Conservation (phyloP, 257 asterid genomes). For the Perilla frutescens region DNA sequence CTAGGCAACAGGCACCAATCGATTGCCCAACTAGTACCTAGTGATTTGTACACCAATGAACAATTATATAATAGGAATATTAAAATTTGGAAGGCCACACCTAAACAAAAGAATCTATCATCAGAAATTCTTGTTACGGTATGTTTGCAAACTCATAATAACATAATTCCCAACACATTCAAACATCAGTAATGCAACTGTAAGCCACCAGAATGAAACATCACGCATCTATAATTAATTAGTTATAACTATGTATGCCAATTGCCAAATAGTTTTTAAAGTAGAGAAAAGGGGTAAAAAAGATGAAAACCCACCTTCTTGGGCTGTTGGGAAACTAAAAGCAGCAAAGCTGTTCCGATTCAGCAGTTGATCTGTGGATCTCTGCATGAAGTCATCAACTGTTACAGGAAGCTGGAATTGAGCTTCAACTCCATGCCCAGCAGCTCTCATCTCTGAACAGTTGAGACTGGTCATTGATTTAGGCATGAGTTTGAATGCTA, state of each 20-base stretch:
- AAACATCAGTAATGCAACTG: neutral
- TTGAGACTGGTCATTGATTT: slow-evolving; percentile 84
- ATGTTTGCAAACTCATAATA: slow-evolving; percentile 19
- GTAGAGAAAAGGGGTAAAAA: slow-evolving; percentile 29
- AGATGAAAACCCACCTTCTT: slow-evolving; percentile 71
- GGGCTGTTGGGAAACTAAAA: slow-evolving; percentile 67
- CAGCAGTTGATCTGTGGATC: slow-evolving; percentile 87
- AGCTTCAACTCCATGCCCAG: slow-evolving; percentile 97
- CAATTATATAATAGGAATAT: slow-evolving; percentile 14
- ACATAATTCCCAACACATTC: neutral
- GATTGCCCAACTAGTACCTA: neutral
- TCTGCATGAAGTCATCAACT: slow-evolving; percentile 96
- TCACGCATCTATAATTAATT: slow-evolving; percentile 4
- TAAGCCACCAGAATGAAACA: slow-evolving; percentile 13
- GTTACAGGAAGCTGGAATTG: slow-evolving; percentile 91
- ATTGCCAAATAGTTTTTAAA: slow-evolving; percentile 18
- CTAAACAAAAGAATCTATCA: neutral
- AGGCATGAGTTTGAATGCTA: slow-evolving; percentile 95
- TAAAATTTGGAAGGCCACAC: neutral
- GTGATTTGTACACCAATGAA: neutral
- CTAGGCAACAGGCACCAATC: neutral
- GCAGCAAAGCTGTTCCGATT: slow-evolving; percentile 62
- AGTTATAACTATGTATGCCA: slow-evolving; percentile 15
- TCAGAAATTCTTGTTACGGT: slow-evolving; percentile 2
- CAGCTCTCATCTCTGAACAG: slow-evolving; percentile 96